Base-by-base conservation (phyloP, 1,284 basidiomycete species). In the Rhodofomes roseus region DNA sequence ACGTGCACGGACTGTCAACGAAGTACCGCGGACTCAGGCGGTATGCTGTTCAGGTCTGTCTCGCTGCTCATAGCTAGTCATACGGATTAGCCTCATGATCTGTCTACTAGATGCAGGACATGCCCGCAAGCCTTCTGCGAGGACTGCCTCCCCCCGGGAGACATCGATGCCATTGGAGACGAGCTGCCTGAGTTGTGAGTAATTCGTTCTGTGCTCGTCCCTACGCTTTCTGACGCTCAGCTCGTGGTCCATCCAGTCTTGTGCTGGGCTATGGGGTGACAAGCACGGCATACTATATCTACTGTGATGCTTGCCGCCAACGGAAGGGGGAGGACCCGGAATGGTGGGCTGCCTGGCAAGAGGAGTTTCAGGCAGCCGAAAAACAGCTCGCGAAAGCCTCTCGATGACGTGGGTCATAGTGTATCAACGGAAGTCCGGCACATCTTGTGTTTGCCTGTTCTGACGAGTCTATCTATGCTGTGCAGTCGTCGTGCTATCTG, bases 111-210 rank as follows among this genome's bases (percentile, higher is more conserved):
- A 60, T 86, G 85, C 60, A 81, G 80, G 56, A 85, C 83, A 0
- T 86, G 84, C 65, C 77, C 81, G 16, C 72, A 78, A 57, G 81
- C 85, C 1, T 83, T 79, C 60, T 87, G 85, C 68, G 83, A 86
- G 60, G 85, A 86, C 63, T 86, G 85, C 66, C 61, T 86, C 37
- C 77, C 81, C 2, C 64, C 70, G 7, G 80, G 77, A 12, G 78
- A 81, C 6, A 72, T 83, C 36, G 77, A 79, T 27, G 74, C 79
- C 12, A 69, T 86, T 36, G 84, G 84, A 2, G 82, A 84, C 4
- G 69, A 70, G 3, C 63, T 86, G 14, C 84, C 85, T 9, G 83
- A 86, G 69, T 81, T 85, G 82, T 83, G 63, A 56, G 80, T 77
- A 20, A 1, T 44, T 18, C 39, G 29, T 18, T 23, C 14, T 12